A percentile compares a stretch with the other conserved stretches of the same genome.
Evolutionary conservation across 345 rosid genomes (phyloP).

Genomic region (Turnera subulata): DNA sequence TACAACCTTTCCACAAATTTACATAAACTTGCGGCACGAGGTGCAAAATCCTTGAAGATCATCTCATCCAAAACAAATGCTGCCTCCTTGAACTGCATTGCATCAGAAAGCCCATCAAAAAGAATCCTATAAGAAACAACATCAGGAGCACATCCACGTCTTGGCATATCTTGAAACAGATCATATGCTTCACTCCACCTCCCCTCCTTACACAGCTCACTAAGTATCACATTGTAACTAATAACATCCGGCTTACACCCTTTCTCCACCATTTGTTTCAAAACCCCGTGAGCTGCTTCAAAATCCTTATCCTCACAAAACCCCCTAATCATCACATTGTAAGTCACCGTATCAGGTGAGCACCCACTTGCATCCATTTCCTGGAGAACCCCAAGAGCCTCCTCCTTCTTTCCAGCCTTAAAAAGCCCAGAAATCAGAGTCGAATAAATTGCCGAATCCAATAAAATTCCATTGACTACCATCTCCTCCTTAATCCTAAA

Average conservation of each 20-base stretch:
- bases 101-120: conserved; percentile 60
- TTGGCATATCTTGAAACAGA: conserved; percentile 78
- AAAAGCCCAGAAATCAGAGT: conserved; percentile 51
- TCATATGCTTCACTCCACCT: conserved; percentile 58
- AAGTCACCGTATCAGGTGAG: conserved; percentile 50
- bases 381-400: conserved; percentile 40
- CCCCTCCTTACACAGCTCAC: conserved; percentile 48
- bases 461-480: conserved; percentile 27
- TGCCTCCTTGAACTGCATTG: conserved; percentile 51
- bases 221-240: conserved; percentile 60
- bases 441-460: conserved; percentile 54
- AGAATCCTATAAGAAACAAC: conserved; percentile 64
- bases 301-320: conserved; percentile 50
- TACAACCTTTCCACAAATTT: conserved; percentile 41
- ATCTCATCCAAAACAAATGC: conserved; percentile 66
- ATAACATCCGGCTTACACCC: conserved; percentile 63
- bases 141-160: conserved; percentile 68
- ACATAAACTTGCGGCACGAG: conserved; percentile 34
- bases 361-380: conserved; percentile 62
- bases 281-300: conserved; percentile 43
- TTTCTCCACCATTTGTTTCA: conserved; percentile 51
- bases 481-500: conserved; percentile 69
- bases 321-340: conserved; percentile 58
- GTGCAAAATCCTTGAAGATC: conserved; percentile 68
- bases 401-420: conserved; percentile 49